Percentiles rank a stretch among this genome's conserved stretches.
Evolutionary conservation across 2,329 filamentous ascomycete genomes (phyloP).

Genomic region (Stachybotrys chartarum): DNA sequence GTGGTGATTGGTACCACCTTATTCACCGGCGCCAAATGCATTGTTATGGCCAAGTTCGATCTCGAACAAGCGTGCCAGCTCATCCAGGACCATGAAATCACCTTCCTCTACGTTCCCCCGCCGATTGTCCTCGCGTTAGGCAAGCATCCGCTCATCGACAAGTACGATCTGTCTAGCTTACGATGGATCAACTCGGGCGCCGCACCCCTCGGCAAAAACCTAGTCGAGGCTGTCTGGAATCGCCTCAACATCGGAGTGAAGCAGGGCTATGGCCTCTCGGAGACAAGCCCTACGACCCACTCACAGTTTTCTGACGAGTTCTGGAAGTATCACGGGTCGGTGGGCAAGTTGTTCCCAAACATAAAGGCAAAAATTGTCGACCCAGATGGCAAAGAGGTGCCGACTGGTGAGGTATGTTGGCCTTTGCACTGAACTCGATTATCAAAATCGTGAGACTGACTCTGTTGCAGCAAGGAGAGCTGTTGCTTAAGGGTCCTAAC

Average conservation of each 20-base stretch:
- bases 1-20: conserved; percentile 20
- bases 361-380: conserved; percentile 77
- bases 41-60: conserved; percentile 71
- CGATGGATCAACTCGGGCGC: conserved; percentile 85
- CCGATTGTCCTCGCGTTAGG: conserved; percentile 74
- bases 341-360: conserved; percentile 71
- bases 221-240: conserved; percentile 68
- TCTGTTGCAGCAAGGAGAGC: conserved; percentile 45
- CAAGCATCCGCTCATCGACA: conserved; percentile 69
- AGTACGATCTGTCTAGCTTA: conserved; percentile 73
- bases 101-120: conserved; percentile 75
- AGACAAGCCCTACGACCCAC: conserved; percentile 76
- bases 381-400: conserved; percentile 46
- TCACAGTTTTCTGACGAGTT: conserved; percentile 70
- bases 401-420: conserved; percentile 35
- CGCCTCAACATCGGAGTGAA: conserved; percentile 75
- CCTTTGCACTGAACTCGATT: background rate
- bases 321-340: conserved; percentile 67
- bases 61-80: conserved; percentile 70
- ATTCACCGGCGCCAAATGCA: conserved; percentile 60
- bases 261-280: conserved; percentile 86
- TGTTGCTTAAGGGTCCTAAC: conserved; percentile 75
- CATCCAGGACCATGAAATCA: conserved; percentile 69
- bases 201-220: conserved; percentile 73
- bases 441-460: background rate